Conservation (phyloP, 1,139 yeast species). For the Hemisphaericaspora xylofermentans region DNA sequence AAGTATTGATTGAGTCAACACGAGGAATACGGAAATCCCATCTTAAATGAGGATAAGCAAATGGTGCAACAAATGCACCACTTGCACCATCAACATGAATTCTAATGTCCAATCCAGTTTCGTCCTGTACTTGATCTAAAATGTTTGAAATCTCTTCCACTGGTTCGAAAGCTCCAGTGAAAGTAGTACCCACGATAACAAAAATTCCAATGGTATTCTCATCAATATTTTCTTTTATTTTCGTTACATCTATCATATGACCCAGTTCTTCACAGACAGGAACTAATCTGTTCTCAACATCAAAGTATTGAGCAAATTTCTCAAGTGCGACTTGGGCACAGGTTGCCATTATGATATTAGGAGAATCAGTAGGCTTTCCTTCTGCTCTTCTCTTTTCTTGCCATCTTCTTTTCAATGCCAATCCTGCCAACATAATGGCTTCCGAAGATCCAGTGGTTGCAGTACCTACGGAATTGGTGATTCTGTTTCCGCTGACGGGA, state of each 20-base stretch:
- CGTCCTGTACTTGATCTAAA: conserved; percentile 66
- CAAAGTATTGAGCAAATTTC: conserved; percentile 91
- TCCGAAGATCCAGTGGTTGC: conserved; percentile 95
- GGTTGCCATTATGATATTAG: conserved; percentile 91
- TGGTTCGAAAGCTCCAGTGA: conserved; percentile 89
- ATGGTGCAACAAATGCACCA: conserved; percentile 88
- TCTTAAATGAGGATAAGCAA: conserved; percentile 65
- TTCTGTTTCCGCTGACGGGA: conserved; percentile 25
- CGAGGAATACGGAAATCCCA: conserved; percentile 84
- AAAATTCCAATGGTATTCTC: conserved; percentile 93
- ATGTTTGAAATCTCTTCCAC: conserved; percentile 59
- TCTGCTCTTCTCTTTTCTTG: conserved; percentile 59
- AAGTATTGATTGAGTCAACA: conserved; percentile 84
- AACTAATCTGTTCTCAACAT: conserved; percentile 79
- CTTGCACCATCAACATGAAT: conserved; percentile 95
- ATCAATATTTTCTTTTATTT: conserved; percentile 65
- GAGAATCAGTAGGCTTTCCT: conserved; percentile 62
- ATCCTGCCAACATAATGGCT: conserved; percentile 90
- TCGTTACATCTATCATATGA: conserved; percentile 61
- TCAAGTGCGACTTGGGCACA: conserved; percentile 94
- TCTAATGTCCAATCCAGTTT: conserved; percentile 67
- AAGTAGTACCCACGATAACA: conserved; percentile 87
- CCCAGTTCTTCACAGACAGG: conserved; percentile 60
- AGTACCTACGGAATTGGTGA: conserved; percentile 66
- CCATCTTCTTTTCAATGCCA: conserved; percentile 91